Base-by-base conservation (phyloP, 192 early-diverging fungal species). In the Coemansia sp. region DNA sequence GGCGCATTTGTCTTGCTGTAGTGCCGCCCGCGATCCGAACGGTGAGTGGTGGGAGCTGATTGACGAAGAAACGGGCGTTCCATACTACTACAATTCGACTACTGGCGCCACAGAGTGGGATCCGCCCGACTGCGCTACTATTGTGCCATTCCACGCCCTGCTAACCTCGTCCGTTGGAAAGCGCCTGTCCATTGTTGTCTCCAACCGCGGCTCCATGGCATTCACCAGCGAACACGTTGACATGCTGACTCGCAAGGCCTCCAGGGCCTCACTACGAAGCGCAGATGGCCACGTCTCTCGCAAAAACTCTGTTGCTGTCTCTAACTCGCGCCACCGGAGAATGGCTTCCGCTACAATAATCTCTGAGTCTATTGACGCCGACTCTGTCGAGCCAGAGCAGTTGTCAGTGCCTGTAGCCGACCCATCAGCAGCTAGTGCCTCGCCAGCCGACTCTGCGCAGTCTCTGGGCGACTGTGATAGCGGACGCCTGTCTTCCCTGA, bases 21-120 rank as follows among this genome's bases (percentile, higher is more conserved):
- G 90, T 24, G 83, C 86, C 40, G 84, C 85, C 21, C 85, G 73
- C 60, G 84, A 91, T 70, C 87, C 84, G 19, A 82, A 83, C 42
- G 86, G 86, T 67, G 96, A 98, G 67, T 98, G 94, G 93, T 98
- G 96, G 96, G 94, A 98, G 82, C 86, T 95, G 26, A 88, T 86
- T 63, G 94, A 96, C 72, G 90, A 95, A 33, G 73, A 88, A 35
- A 83, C 89, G 36, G 86, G 91, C 43, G 69, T 91, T 46, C 93
- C 93, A 7, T 98, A 95, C 66, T 97, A 94, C 75, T 97, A 97
- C 82, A 90, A 95, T 78, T 89, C 93, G 3, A 77, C 78, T 41
- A 92, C 94, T 0, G 87, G 89, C 37, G 81, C 88, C 42, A 95
- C 93, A 27, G 92, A 94, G 69, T 98, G 97, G 97, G 69, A 83